Conservation (phyloP, 371 early-diverging fungal species). For the Apophysomyces sp. region DNA sequence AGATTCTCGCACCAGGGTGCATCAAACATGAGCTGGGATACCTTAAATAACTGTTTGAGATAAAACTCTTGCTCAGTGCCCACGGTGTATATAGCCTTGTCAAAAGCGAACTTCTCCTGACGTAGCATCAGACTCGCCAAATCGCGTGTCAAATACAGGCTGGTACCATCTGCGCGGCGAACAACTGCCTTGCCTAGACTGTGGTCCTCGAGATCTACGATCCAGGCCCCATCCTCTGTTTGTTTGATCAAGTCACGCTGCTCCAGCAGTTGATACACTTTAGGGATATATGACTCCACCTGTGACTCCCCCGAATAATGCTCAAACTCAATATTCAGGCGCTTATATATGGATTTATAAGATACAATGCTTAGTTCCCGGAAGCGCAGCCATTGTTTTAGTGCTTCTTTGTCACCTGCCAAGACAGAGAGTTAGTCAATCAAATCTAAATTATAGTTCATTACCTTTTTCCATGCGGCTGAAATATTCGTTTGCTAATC, state of each 20-base stretch:
- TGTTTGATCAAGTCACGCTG: slow-evolving; percentile 22
- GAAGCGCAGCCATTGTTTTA: slow-evolving; percentile 84
- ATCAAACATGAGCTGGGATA: slow-evolving; percentile 60
- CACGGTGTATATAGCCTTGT: slow-evolving; percentile 88
- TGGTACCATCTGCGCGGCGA: slow-evolving; percentile 86
- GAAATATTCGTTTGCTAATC: slow-evolving; percentile 87
- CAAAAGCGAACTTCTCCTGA: slow-evolving; percentile 71
- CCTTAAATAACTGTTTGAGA: slow-evolving; percentile 90
- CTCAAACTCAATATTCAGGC: slow-evolving; percentile 90
- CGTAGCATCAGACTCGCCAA: slow-evolving; percentile 88
- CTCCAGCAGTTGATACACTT: slow-evolving; percentile 58
- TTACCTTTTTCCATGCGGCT: slow-evolving; percentile 89
- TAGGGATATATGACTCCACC: slow-evolving; percentile 67
- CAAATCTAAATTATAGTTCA: neutral
- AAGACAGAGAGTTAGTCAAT: neutral
- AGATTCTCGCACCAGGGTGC: slow-evolving; percentile 43
- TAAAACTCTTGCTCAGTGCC: slow-evolving; percentile 88
- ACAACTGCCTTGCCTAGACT: slow-evolving; percentile 77
- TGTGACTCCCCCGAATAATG: slow-evolving; percentile 97
- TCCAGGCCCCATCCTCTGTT: slow-evolving; percentile 66
- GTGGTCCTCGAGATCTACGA: slow-evolving; percentile 69
- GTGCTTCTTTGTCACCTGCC: slow-evolving; percentile 64
- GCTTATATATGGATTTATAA: slow-evolving; percentile 85
- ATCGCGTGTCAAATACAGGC: slow-evolving; percentile 95
- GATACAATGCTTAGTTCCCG: slow-evolving; percentile 83